Percentiles rank a stretch among this genome's conserved stretches.
phyloP scores from a whole-genome alignment of 306 rosid species.

The Trifolium fragiferum region DNA sequence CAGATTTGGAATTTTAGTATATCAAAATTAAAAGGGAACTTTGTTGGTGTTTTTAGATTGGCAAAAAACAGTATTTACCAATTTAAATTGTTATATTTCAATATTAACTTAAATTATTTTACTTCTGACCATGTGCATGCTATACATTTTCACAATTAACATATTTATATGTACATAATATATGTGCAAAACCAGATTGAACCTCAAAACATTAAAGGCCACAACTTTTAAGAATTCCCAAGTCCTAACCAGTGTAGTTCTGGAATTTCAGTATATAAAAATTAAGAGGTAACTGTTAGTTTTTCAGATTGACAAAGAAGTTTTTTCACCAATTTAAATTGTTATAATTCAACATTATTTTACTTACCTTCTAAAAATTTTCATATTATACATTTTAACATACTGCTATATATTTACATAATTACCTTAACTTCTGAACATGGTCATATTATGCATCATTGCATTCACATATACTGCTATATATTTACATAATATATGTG shows the following conservation, averaged over 20 bases:
- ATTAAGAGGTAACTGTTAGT: slow-evolving; percentile 2
- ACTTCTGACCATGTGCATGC: background rate
- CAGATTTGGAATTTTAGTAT: background rate
- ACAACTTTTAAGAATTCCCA: background rate
- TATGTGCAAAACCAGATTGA: background rate
- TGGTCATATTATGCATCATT: background rate
- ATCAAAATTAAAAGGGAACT: slow-evolving; percentile 1
- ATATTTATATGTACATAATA: background rate
- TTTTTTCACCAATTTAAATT: background rate
- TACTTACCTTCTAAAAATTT: background rate
- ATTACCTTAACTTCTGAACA: background rate
- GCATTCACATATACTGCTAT: background rate
- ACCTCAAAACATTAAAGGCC: background rate
- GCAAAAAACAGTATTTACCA: background rate
- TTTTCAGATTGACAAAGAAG: slow-evolving; percentile 16
- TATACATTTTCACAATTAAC: background rate
- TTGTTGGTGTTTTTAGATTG: slow-evolving; percentile 12
- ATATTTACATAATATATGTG: background rate
- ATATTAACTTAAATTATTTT: slow-evolving; percentile 19
- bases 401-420: background rate
- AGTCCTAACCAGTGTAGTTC: background rate
- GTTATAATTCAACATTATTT: background rate
- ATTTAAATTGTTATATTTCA: background rate
- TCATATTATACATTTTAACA: background rate
- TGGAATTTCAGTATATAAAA: background rate